Evolutionary conservation across 306 rosid genomes (phyloP).

Genomic region (Vigna hirtella): DNA sequence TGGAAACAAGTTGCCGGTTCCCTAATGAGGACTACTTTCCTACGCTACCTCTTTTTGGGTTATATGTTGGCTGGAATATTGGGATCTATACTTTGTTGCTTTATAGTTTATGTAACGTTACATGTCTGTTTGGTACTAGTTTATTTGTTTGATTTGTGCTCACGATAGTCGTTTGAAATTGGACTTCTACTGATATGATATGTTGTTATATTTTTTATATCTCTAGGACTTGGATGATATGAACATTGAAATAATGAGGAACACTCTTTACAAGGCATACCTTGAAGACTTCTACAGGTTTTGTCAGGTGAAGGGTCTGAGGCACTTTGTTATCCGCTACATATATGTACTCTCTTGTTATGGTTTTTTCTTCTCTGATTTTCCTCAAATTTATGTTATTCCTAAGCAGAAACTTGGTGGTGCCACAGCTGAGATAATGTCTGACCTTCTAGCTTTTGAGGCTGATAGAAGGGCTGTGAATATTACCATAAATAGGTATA

Average conservation of each 20-base stretch:
- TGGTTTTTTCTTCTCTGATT: neutral
- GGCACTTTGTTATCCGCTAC: neutral
- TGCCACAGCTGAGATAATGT: conserved; percentile 97
- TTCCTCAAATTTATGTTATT: conserved; percentile 46
- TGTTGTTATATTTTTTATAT: conserved; percentile 27
- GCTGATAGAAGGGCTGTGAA: conserved; percentile 99
- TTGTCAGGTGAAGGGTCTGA: conserved; percentile 73
- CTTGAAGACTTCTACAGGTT: conserved; percentile 95
- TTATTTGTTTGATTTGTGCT: conserved; percentile 16
- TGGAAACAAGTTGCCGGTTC: neutral
- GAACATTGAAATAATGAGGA: conserved; percentile 99
- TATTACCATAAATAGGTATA: conserved; percentile 92
- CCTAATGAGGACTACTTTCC: neutral
- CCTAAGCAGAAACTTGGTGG: conserved; percentile 91
- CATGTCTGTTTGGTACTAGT: conserved; percentile 1
- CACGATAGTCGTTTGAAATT: conserved; percentile 26
- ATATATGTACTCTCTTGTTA: conserved; percentile 12
- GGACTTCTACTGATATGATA: conserved; percentile 29
- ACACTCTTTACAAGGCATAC: conserved; percentile 98
- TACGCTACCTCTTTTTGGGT: neutral
- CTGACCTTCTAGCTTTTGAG: conserved; percentile 96
- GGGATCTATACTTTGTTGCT: neutral
- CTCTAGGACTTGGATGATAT: conserved; percentile 96
- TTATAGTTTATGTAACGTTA: conserved; percentile 1
- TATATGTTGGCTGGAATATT: conserved; percentile 3